These are phyloP conservation scores for Cymbopogon citratus DNA, from an alignment of 176 grass and related monocot species.

Conservation along the genomic window DNA sequence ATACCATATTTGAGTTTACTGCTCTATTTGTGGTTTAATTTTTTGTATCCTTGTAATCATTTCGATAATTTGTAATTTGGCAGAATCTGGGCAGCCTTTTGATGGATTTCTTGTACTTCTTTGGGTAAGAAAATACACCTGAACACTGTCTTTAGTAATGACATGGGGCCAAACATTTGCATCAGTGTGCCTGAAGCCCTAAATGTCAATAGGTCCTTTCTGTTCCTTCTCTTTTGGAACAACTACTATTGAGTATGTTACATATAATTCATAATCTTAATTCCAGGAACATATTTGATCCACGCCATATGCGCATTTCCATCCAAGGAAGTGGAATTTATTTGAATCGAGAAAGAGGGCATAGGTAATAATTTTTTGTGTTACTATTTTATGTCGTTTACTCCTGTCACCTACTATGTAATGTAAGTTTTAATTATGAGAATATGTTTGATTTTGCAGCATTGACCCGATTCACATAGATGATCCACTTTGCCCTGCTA, in stretches of 20 bases:
- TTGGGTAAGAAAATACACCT: slow-evolving; percentile 65
- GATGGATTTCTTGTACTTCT: slow-evolving; percentile 98
- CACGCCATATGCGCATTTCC: slow-evolving; percentile 94
- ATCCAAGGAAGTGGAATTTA: slow-evolving; percentile 97
- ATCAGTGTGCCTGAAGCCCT: not conserved
- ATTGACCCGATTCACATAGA: slow-evolving; percentile 99
- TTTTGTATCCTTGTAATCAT: not conserved
- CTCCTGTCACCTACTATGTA: slow-evolving; percentile 13
- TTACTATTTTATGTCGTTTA: not conserved
- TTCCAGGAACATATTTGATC: slow-evolving; percentile 93
- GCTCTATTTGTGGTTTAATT: not conserved
- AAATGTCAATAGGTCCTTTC: not conserved
- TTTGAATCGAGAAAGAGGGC: slow-evolving; percentile 93
- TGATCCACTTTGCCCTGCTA: slow-evolving; percentile 81
- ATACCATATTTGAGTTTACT: not conserved
- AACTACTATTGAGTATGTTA: not conserved
- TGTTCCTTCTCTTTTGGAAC: not conserved
- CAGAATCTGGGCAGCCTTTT: slow-evolving; percentile 98
- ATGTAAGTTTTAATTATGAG: slow-evolving; percentile 1
- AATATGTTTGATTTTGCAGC: slow-evolving; percentile 47
- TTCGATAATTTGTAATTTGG: not conserved
- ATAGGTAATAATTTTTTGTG: slow-evolving; percentile 52
- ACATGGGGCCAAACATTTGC: not conserved
- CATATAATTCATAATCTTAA: slow-evolving; percentile 26
- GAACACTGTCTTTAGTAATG: slow-evolving; percentile 14